phyloP scores from a whole-genome alignment of 768 basidiomycete species.

The Suillus hirtellus region DNA sequence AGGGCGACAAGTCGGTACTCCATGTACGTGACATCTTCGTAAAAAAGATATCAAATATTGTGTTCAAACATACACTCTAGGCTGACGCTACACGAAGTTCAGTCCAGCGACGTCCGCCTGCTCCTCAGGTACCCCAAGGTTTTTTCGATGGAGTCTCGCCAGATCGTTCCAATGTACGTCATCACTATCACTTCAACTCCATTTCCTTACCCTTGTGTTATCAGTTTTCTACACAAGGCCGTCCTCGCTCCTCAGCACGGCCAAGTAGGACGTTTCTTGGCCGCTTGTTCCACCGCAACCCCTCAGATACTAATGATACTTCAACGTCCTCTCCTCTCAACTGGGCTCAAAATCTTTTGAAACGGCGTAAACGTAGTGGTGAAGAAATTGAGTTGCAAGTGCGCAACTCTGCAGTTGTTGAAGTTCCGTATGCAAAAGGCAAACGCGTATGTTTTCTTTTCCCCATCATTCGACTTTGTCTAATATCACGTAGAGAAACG shows the following conservation, averaged over 20 bases:
- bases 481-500: background rate
- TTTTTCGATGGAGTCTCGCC: background rate
- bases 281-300: background rate
- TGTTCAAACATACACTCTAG: background rate
- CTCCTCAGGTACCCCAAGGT: background rate
- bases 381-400: background rate
- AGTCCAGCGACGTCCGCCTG: background rate
- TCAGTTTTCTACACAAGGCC: background rate
- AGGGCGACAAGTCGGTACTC: background rate
- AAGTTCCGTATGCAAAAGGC: background rate
- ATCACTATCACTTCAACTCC: background rate
- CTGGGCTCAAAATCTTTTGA: background rate
- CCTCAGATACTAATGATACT: background rate
- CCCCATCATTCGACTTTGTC: too few species aligned
- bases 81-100: background rate
- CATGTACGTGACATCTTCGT: background rate
- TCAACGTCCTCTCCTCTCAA: background rate
- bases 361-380: background rate
- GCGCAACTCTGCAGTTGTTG: background rate
- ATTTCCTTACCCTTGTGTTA: too few species aligned
- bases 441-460: background rate
- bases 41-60: background rate
- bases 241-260: background rate
- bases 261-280: background rate
- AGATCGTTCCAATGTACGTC: background rate